Evolutionary conservation across 306 rosid species (phyloP).

Genomic region (Pterocarpus macrocarpus): DNA sequence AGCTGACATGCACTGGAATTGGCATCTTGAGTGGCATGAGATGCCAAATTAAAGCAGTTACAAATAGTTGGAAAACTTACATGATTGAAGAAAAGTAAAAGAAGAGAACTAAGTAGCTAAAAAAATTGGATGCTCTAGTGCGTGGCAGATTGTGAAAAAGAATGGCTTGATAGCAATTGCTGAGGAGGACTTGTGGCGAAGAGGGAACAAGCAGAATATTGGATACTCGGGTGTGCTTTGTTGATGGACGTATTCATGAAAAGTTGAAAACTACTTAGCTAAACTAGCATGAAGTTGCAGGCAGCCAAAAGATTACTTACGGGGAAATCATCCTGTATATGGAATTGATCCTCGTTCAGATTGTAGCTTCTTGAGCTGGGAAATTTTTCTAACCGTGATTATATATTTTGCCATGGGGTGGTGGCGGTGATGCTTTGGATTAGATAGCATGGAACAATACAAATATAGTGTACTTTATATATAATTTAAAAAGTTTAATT

Average conservation of each 20-base stretch:
- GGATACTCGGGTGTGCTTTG: conserved; percentile 24
- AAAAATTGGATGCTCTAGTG: too few relatives aligned
- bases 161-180: conserved; percentile 1
- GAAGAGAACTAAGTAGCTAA: too few relatives aligned
- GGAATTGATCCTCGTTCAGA: not conserved
- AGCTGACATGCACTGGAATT: conserved; percentile 23
- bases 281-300: not conserved
- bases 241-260: not conserved
- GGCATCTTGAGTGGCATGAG: conserved; percentile 1
- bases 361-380: not conserved
- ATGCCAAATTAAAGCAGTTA: conserved; percentile 39
- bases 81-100: not conserved
- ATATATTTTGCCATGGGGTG: too few relatives aligned
- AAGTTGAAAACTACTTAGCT: not conserved
- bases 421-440: too few relatives aligned
- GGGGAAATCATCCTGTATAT: not conserved
- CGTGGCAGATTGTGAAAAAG: too few relatives aligned
- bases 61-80: conserved; percentile 19
- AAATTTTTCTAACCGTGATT: not conserved
- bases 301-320: not conserved
- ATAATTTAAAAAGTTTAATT: too few relatives aligned
- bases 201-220: conserved; percentile 41
- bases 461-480: too few relatives aligned
- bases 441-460: too few relatives aligned
- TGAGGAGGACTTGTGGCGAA: not conserved